These are phyloP conservation scores for Berkeleyomyces basicola DNA, from an alignment of 2,329 filamentous ascomycete species.

Conservation along the genomic window DNA sequence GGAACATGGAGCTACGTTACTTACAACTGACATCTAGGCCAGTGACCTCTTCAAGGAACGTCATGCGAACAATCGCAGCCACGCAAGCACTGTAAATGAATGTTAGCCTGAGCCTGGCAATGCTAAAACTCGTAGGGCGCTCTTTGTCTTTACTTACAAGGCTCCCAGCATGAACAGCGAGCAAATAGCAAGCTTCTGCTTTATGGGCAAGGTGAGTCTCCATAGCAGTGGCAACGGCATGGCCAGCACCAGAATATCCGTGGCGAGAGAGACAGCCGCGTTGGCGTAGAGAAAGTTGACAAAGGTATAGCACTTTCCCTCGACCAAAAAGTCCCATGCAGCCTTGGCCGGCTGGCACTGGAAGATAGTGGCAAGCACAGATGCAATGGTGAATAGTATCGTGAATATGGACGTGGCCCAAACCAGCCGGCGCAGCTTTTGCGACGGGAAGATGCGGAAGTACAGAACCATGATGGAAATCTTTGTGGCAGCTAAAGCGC, in stretches of 20 bases:
- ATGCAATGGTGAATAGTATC: conserved; percentile 16
- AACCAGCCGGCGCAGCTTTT: conserved; percentile 18
- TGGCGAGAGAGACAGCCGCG: conserved; percentile 19
- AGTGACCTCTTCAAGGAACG: conserved; percentile 16
- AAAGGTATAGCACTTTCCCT: conserved; percentile 18
- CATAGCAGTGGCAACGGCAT: conserved; percentile 20
- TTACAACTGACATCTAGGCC: conserved; percentile 20
- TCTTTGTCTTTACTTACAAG: conserved; percentile 17
- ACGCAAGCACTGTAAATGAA: conserved; percentile 17
- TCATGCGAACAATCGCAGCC: conserved; percentile 17
- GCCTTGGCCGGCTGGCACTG: conserved; percentile 18
- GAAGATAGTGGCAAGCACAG: conserved; percentile 18
- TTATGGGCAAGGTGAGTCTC: conserved; percentile 17
- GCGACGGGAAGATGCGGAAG: conserved; percentile 19
- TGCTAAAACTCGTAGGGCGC: background rate
- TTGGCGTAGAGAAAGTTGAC: conserved; percentile 18
- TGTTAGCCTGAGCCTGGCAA: background rate
- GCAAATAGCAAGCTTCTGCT: conserved; percentile 18
- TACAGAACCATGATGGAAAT: conserved; percentile 22
- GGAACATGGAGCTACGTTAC: background rate
- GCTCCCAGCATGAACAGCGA: conserved; percentile 19
- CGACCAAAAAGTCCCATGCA: conserved; percentile 18
- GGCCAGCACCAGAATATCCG: conserved; percentile 19
- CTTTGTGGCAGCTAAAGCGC: conserved; percentile 21
- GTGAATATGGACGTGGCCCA: conserved; percentile 18